Evolutionary conservation across 2,329 filamentous ascomycete genomes (phyloP), one percentile per base, ranked within the genome.

Genomic region (Aureobasidium sp.): DNA sequence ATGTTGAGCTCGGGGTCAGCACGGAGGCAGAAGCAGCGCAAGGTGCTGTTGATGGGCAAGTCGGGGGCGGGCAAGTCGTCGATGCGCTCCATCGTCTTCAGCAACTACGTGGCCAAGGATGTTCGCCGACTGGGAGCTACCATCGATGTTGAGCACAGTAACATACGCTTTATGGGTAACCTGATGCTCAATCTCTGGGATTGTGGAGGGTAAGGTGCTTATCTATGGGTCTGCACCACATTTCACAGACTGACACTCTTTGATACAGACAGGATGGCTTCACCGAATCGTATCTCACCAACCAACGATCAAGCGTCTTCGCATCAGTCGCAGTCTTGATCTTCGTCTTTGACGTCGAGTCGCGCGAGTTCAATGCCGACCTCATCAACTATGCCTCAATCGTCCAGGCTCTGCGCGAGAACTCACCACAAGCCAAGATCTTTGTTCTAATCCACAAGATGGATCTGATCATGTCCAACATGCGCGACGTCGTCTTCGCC

Each of bases 371-470:
- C 69, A 90, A 94, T 65, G 88, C 91, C 69, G 94, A 99, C 74
- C 85, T 97, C 58, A 86, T 93, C 62, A 96, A 91, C 63, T 99
- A 97, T 79, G 86, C 88, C 58, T 88, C 90, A 67, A 94, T 97
- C 73, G 90, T 97, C 68, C 85, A 87, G 55, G 94, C 94, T 0
- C 82, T 99, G 42, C 84, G 87, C 61, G 92, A 97, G 77, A 96
- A 87, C 80, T 95, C 90, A 52, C 84, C 85, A 1, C 77, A 77
- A 37, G 91, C 93, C 65, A 89, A 90, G 73, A 87, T 99, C 70
- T 99, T 97, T 77, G 89, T 94, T 65, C 85, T 99, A 48, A 89
- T 99, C 67, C 94, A 99, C 86, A 99, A 99, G 78, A 97, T 99
- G 89, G 94, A 99, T 74, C 84, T 99, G 29, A 91, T 97, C 53